These are phyloP conservation scores for Apophysomyces elegans DNA, from an alignment of 371 early-diverging fungal genomes.

Conservation along the genomic window DNA sequence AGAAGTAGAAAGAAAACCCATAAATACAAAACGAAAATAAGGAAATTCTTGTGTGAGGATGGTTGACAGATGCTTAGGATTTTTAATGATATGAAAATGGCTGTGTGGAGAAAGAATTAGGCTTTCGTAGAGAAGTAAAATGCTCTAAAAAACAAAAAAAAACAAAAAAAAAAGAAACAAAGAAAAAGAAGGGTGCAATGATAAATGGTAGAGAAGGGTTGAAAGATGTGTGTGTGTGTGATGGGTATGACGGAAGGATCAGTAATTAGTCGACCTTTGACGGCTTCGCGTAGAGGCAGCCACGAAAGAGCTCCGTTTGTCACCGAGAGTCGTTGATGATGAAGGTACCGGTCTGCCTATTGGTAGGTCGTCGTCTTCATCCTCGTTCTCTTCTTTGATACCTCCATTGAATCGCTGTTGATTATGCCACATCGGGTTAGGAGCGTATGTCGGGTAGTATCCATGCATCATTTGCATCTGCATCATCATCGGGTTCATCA, in stretches of 20 bases:
- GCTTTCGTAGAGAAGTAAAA: no score
- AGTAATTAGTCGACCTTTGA: constrained; percentile 11
- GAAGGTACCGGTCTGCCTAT: constrained; percentile 7
- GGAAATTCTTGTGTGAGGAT: no score
- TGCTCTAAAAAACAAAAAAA: no score
- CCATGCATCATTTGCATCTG: constrained; percentile 44
- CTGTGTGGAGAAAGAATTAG: no score
- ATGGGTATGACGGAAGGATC: background rate
- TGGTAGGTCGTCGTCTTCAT: constrained; percentile 44
- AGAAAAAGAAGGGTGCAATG: background rate
- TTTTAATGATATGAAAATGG: no score
- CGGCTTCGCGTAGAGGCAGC: background rate
- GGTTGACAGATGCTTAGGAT: no score
- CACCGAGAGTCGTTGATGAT: background rate
- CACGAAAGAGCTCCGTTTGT: background rate
- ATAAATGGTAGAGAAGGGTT: background rate
- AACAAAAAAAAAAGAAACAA: background rate
- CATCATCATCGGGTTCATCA: constrained; percentile 17
- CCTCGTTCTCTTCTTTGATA: constrained; percentile 27
- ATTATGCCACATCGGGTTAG: constrained; percentile 28
- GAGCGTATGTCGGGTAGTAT: constrained; percentile 38
- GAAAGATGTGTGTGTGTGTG: background rate
- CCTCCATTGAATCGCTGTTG: background rate
- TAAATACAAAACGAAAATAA: no score
- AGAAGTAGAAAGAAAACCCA: no score